Evolutionary conservation across 805 yeast species (phyloP).

Genomic region (Pichia rugopelliculosa): DNA sequence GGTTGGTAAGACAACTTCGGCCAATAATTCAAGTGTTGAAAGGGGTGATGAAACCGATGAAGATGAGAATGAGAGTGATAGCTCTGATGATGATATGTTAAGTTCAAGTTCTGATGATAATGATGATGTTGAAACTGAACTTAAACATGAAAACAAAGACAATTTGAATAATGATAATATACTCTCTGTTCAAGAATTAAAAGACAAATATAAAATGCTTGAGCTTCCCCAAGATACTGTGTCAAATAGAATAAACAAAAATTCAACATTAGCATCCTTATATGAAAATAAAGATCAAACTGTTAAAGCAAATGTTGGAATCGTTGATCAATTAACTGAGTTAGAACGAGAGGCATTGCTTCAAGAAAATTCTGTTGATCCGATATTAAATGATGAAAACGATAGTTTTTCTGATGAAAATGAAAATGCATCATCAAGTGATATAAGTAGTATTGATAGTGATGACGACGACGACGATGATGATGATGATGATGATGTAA

Average conservation of each 20-base stretch:
- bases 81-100: conserved; percentile 19
- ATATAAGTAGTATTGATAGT: conserved; percentile 12
- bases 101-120: conserved; percentile 18
- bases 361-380: conserved; percentile 16
- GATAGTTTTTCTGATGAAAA: conserved; percentile 15
- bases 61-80: conserved; percentile 12
- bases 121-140: conserved; percentile 19
- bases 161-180: conserved; percentile 36
- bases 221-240: not conserved
- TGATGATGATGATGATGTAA: conserved; percentile 9
- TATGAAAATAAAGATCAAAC: conserved; percentile 21
- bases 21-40: conserved; percentile 12
- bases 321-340: conserved; percentile 24
- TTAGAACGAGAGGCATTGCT: conserved; percentile 17
- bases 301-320: conserved; percentile 6
- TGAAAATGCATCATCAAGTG: conserved; percentile 14
- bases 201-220: conserved; percentile 46
- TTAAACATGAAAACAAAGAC: conserved; percentile 4
- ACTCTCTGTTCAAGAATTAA: conserved; percentile 48
- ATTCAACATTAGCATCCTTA: conserved; percentile 25
- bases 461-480: conserved; percentile 13
- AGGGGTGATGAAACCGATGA: conserved; percentile 14
- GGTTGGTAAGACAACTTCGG: conserved; percentile 29
- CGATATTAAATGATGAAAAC: conserved; percentile 13
- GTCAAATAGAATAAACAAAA: not conserved